Base-by-base conservation (phyloP, 2,329 filamentous ascomycete species). In the Rachicladosporium sp. region DNA sequence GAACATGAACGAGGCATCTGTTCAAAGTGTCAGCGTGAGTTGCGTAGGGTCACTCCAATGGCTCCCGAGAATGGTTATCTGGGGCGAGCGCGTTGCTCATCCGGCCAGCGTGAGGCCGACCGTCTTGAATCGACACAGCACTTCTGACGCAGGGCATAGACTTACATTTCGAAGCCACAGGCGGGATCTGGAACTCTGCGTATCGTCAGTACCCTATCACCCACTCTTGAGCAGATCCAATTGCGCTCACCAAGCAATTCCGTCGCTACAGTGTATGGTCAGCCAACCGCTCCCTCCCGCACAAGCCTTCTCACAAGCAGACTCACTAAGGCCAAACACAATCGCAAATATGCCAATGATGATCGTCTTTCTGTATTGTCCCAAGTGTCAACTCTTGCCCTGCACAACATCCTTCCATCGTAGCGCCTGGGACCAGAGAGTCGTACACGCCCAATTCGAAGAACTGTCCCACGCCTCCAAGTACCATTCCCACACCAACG, bases 1-100 rank as follows among this genome's bases (percentile, higher is more conserved):
- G 71, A 96, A 96, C 65, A 96, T 80, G 71, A 98, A 98, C 9
- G 86, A 93, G 40, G 87, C 89, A 69, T 96, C 15, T 19, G 15
- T 19, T 19, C 15, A 19, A 19, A 19, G 15, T 19, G 15, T 19
- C 15, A 19, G 15, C 15, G 15, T 19, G 15, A 19, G 15, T 19
- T 19, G 15, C 15, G 15, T 19, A 19, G 15, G 15, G 15, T 5
- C 15, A 19, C 15, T 19, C 15, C 15, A 19, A 19, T 3, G 15
- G 15, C 15, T 19, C 15, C 15, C 15, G 15, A 19, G 15, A 19
- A 19, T 19, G 15, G 15, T 19, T 19, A 19, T 19, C 5, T 19
- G 15, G 15, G 15, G 15, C 3, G 15, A 19, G 15, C 15, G 15
- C 15, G 3, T 19, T 19, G 15, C 15, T 19, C 15, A 19, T 19